These are phyloP conservation scores for Russula sp. DNA, from an alignment of 768 basidiomycete species.

Conservation along the genomic window DNA sequence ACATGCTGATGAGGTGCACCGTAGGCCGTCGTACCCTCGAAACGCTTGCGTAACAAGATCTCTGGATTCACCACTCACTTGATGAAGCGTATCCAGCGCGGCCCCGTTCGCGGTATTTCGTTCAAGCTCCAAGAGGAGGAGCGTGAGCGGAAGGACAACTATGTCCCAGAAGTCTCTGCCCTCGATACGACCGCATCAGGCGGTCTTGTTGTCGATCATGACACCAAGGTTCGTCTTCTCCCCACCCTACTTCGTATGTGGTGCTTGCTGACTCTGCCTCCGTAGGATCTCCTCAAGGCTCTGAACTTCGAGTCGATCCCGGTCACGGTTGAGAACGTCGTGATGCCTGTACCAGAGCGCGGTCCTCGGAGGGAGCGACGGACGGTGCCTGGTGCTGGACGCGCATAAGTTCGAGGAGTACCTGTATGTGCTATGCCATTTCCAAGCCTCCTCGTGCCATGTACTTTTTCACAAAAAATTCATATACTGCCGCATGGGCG, in stretches of 20 bases:
- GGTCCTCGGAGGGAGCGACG: constrained; percentile 68
- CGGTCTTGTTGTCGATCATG: constrained; percentile 82
- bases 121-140: constrained; percentile 99
- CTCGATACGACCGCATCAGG: constrained; percentile 63
- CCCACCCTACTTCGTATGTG: not conserved
- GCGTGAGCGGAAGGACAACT: constrained; percentile 98
- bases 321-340: constrained; percentile 62
- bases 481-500: not conserved
- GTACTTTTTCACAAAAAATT: constrained; percentile 11
- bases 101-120: constrained; percentile 98
- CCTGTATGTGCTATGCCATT: constrained; percentile 5
- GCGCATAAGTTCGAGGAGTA: constrained; percentile 29
- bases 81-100: constrained; percentile 99
- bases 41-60: constrained; percentile 99
- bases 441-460: constrained; percentile 2
- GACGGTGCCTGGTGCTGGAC: constrained; percentile 76
- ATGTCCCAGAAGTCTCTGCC: constrained; percentile 96
- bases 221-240: constrained; percentile 73
- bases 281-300: constrained; percentile 76
- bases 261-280: not conserved
- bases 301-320: constrained; percentile 94
- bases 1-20: not conserved
- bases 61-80: constrained; percentile 99
- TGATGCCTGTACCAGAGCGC: constrained; percentile 63
- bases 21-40: constrained; percentile 91